phyloP scores from a whole-genome alignment of 257 asterid genomes.

The Ophiorrhiza pumila region DNA sequence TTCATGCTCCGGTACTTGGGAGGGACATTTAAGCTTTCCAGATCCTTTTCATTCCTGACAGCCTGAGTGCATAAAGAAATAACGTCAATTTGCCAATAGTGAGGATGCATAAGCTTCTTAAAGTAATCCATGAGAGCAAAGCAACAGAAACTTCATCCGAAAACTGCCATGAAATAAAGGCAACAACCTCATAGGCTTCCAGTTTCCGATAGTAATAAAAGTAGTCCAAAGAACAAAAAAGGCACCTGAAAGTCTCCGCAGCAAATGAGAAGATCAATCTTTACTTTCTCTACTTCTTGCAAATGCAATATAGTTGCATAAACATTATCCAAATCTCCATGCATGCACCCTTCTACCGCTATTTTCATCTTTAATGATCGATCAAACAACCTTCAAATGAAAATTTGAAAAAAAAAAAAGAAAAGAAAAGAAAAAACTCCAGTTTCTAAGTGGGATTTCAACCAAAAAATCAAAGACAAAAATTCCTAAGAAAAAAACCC shows the following conservation, averaged over 20 bases:
- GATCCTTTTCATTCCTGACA: constrained; percentile 71
- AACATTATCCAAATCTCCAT: constrained; percentile 89
- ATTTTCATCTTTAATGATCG: constrained; percentile 57
- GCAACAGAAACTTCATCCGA: neutral
- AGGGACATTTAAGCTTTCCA: constrained; percentile 66
- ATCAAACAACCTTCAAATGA: constrained; percentile 3
- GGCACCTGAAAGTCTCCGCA: constrained; percentile 97
- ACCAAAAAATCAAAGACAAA: neutral
- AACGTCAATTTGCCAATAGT: neutral
- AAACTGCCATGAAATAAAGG: neutral
- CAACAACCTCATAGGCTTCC: neutral
- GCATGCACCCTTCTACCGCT: constrained; percentile 99
- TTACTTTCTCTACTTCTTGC: constrained; percentile 67
- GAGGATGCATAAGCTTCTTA: neutral
- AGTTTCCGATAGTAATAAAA: no score
- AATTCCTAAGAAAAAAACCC: neutral
- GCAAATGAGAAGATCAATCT: constrained; percentile 87
- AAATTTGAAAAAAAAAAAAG: no score
- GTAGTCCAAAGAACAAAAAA: neutral
- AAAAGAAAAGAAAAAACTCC: neutral
- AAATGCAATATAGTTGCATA: constrained; percentile 70
- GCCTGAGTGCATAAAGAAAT: constrained; percentile 44
- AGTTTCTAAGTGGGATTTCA: neutral
- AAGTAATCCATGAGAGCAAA: neutral
- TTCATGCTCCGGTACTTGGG: constrained; percentile 65